These are phyloP conservation scores for Puccinia polysora DNA, from an alignment of 1,284 basidiomycete species.

Conservation along the genomic window DNA sequence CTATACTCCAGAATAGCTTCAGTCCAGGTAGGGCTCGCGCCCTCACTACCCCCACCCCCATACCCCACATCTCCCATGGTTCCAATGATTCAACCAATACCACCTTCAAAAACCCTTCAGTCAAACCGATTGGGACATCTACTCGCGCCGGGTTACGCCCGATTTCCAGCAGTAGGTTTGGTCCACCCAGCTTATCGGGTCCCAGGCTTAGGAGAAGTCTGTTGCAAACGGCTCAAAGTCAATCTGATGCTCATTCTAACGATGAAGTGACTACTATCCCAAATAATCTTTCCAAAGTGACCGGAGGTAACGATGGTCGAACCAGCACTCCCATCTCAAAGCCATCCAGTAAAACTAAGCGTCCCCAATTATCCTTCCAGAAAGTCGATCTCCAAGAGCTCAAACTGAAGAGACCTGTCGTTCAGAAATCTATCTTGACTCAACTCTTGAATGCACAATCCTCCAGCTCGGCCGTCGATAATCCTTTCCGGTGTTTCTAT, in stretches of 20 bases:
- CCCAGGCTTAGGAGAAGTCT: too few relatives aligned
- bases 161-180: too few relatives aligned
- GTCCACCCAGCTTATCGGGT: too few relatives aligned
- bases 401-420: slow-evolving; percentile 1
- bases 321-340: too few relatives aligned
- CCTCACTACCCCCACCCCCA: slow-evolving; percentile 35
- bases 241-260: too few relatives aligned
- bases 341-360: slow-evolving; percentile 20
- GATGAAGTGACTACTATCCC: too few relatives aligned
- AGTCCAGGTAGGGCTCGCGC: slow-evolving; percentile 30
- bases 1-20: not conserved
- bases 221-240: too few relatives aligned
- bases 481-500: slow-evolving; percentile 55
- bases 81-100: not conserved
- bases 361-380: slow-evolving; percentile 10
- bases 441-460: slow-evolving; percentile 32
- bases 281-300: too few relatives aligned
- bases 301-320: too few relatives aligned
- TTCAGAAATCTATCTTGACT: slow-evolving; percentile 28
- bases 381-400: slow-evolving; percentile 7
- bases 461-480: slow-evolving; percentile 43
- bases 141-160: too few relatives aligned
- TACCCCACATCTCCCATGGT: slow-evolving; percentile 5
- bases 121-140: too few relatives aligned
- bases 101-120: too few relatives aligned